Percentiles rank a stretch among this genome's conserved stretches.
Conservation (phyloP, 352 stramenopile genomes). For the Paralagenidium karlingii region DNA sequence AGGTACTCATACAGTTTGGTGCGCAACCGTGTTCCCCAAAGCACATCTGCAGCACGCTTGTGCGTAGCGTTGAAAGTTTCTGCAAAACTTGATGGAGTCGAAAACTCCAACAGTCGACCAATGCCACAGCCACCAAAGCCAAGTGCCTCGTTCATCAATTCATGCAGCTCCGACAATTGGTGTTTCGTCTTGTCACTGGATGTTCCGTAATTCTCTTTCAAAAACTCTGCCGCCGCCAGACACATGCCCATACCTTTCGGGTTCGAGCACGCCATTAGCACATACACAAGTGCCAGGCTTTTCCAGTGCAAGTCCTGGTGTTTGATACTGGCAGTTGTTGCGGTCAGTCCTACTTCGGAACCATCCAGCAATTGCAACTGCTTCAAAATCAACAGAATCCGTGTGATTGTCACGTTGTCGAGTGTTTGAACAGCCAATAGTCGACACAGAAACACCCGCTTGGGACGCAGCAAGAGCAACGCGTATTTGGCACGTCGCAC, state of each 20-base stretch:
- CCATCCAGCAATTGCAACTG: conserved; percentile 39
- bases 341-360: neutral
- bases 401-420: conserved; percentile 54
- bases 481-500: conserved; percentile 57
- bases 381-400: conserved; percentile 50
- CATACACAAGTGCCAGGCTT: conserved; percentile 47
- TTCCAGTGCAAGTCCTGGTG: conserved; percentile 45
- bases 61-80: conserved; percentile 61
- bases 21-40: conserved; percentile 51
- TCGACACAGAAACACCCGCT: conserved; percentile 57
- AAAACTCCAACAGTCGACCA: conserved; percentile 28
- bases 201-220: conserved; percentile 60
- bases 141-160: conserved; percentile 51
- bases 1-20: conserved; percentile 42
- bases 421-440: conserved; percentile 59
- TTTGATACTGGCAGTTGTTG: neutral
- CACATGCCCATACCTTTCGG: conserved; percentile 70
- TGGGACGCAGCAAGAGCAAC: conserved; percentile 42
- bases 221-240: conserved; percentile 48
- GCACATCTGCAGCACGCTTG: conserved; percentile 59
- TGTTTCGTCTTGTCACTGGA: too few species aligned
- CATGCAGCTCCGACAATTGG: conserved; percentile 34
- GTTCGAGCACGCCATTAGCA: conserved; percentile 62
- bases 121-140: conserved; percentile 65
- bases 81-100: conserved; percentile 28